Evolutionary conservation across 306 rosid species (phyloP).

Genomic region (Medicago arabica): DNA sequence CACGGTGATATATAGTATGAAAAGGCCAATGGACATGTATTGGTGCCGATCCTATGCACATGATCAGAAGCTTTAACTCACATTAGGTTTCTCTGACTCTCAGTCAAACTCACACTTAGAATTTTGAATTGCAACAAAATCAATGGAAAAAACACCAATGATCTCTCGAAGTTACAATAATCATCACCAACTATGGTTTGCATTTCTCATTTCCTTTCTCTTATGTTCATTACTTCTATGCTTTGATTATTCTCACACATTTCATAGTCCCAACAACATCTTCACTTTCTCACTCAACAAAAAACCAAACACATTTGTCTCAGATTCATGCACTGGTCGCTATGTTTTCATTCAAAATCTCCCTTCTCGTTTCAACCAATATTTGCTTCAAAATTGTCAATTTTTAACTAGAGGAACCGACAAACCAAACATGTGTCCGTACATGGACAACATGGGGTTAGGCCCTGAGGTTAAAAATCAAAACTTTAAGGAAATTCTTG

Average conservation of each 20-base stretch:
- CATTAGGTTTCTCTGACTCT: no score
- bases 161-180: constrained; percentile 42
- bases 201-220: constrained; percentile 51
- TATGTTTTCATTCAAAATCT: constrained; percentile 68
- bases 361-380: constrained; percentile 69
- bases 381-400: constrained; percentile 57
- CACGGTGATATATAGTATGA: no score
- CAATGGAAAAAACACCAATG: constrained; percentile 14
- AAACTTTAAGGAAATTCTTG: constrained; percentile 41
- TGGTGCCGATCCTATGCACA: no score
- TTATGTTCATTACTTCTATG: constrained; percentile 46
- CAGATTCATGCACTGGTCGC: constrained; percentile 63
- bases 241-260: constrained; percentile 54
- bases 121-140: not conserved
- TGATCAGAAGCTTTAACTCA: no score
- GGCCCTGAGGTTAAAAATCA: constrained; percentile 54
- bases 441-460: constrained; percentile 64
- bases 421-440: constrained; percentile 74
- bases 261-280: constrained; percentile 33
- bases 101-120: not conserved
- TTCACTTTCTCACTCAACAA: constrained; percentile 35
- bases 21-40: no score
- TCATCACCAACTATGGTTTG: constrained; percentile 51
- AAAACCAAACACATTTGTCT: no score
- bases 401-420: constrained; percentile 76